Conservation (phyloP, 1,139 yeast genomes). For the Kodamaea sp. region DNA sequence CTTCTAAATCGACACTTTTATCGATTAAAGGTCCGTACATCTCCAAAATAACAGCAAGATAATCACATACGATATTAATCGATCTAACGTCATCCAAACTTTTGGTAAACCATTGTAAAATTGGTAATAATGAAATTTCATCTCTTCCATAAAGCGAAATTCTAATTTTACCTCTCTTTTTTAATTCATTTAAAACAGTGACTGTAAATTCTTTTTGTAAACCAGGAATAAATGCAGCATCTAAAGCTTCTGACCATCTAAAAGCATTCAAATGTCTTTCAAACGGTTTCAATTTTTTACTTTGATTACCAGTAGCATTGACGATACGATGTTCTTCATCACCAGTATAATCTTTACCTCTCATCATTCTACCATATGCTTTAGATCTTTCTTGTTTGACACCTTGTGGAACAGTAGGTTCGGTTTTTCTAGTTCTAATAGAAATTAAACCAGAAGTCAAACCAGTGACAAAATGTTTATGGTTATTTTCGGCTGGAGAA, state of each 20-base stretch:
- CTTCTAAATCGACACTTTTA: constrained; percentile 76
- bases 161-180: constrained; percentile 82
- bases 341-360: constrained; percentile 88
- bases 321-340: constrained; percentile 78
- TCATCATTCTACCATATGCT: constrained; percentile 73
- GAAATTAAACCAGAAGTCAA: constrained; percentile 84
- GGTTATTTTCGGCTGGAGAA: constrained; percentile 62
- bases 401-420: constrained; percentile 53
- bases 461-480: constrained; percentile 92
- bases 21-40: constrained; percentile 72
- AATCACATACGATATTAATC: constrained; percentile 74
- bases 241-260: constrained; percentile 90
- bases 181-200: constrained; percentile 78
- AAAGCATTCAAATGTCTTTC: constrained; percentile 84
- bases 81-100: constrained; percentile 78
- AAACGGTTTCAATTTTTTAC: constrained; percentile 67
- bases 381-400: constrained; percentile 44
- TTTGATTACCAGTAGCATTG: constrained; percentile 44
- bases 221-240: constrained; percentile 77
- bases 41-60: constrained; percentile 76
- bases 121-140: constrained; percentile 79
- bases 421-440: constrained; percentile 79
- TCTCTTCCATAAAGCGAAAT: constrained; percentile 77
- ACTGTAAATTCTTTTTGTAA: constrained; percentile 74
- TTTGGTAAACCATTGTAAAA: constrained; percentile 77